phyloP scores from a whole-genome alignment of 2,329 filamentous ascomycete genomes.

The Alternaria sp. region DNA sequence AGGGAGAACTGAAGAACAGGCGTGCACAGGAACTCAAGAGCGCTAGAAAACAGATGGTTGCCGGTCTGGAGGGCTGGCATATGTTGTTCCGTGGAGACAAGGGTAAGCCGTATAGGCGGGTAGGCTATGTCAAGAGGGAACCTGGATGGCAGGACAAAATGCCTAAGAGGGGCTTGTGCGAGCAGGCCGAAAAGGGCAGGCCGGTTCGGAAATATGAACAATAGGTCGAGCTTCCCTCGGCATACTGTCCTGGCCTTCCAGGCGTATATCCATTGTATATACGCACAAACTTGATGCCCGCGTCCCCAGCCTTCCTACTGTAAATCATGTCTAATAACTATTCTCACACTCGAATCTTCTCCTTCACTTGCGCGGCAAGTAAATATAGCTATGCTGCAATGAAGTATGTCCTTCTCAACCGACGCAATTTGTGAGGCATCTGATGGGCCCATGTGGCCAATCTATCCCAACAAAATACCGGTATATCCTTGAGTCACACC shows the following conservation, averaged over 20 bases:
- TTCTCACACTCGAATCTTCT: neutral
- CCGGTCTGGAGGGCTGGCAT: conserved; percentile 79
- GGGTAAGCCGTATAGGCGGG: conserved; percentile 79
- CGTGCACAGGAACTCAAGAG: conserved; percentile 68
- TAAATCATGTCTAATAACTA: neutral
- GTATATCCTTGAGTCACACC: neutral
- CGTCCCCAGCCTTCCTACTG: neutral
- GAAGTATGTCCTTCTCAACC: neutral
- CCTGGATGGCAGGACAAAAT: conserved; percentile 65
- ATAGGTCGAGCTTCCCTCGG: neutral
- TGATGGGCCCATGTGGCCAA: neutral
- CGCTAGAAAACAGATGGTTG: conserved; percentile 69
- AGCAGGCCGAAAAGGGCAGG: conserved; percentile 69
- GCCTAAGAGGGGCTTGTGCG: conserved; percentile 71
- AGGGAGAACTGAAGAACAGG: conserved; percentile 54
- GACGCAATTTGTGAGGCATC: neutral
- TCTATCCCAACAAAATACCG: neutral
- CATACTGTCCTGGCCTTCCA: neutral
- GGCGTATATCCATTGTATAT: neutral
- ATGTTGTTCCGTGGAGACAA: conserved; percentile 73
- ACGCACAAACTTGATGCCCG: neutral
- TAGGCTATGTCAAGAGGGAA: conserved; percentile 73
- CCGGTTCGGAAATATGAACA: conserved; percentile 56
- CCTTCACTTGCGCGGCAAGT: neutral
- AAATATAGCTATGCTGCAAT: neutral